These are phyloP conservation scores for Colletotrichum sidae DNA, from an alignment of 2,329 filamentous ascomycete genomes.

Conservation along the genomic window DNA sequence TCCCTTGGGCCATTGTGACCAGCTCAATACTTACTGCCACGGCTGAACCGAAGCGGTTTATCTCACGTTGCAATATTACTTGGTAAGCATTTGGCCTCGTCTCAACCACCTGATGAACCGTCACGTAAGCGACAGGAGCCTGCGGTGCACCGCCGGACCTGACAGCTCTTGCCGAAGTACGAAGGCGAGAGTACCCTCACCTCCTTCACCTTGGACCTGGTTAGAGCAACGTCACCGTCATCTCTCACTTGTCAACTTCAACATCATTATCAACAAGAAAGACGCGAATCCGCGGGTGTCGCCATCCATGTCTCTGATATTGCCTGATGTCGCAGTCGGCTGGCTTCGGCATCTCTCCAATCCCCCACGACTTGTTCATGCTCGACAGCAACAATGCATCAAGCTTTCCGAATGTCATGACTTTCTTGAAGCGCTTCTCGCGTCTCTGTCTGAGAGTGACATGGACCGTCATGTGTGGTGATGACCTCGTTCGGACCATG, in stretches of 20 bases:
- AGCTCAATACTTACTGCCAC: too few relatives aligned
- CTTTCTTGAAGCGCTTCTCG: too few relatives aligned
- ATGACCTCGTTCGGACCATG: conserved; percentile 17
- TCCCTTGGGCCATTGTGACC: too few relatives aligned
- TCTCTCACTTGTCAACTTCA: conserved; percentile 28
- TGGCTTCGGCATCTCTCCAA: conserved; percentile 32
- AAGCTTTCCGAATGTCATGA: too few relatives aligned
- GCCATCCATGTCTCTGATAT: conserved; percentile 1
- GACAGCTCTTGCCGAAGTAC: not conserved
- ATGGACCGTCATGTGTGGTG: not conserved
- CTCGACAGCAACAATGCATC: too few relatives aligned
- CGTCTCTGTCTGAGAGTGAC: not conserved
- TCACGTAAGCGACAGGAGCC: conserved; percentile 9
- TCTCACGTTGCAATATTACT: too few relatives aligned
- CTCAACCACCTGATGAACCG: not conserved
- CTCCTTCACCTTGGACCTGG: conserved; percentile 6
- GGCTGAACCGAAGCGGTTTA: too few relatives aligned
- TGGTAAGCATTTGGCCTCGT: too few relatives aligned
- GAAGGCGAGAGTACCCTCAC: conserved; percentile 3
- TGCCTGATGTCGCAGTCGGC: conserved; percentile 26
- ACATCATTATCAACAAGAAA: conserved; percentile 18
- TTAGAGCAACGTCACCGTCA: not conserved
- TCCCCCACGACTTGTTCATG: not conserved
- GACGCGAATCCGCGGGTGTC: conserved; percentile 2
- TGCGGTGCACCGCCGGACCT: not conserved